Evolutionary conservation across 1,284 basidiomycete species (phyloP).

Genomic region (Melampsora abietis-canadensis): DNA sequence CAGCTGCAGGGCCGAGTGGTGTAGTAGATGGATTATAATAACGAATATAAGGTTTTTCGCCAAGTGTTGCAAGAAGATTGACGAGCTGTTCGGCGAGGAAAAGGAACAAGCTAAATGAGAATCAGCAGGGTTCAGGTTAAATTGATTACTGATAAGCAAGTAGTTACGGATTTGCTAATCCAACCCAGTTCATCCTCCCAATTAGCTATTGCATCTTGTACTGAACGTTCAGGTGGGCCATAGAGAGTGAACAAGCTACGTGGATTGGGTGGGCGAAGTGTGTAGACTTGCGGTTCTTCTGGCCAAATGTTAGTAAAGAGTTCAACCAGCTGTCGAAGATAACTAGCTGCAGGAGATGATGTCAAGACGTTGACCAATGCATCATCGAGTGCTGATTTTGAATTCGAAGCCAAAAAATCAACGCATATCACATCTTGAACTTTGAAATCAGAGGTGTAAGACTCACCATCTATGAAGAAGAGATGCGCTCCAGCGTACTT

Average conservation of each 20-base stretch:
- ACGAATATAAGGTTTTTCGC: conserved; percentile 90
- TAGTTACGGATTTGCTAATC: conserved; percentile 54
- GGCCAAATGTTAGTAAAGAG: conserved; percentile 34
- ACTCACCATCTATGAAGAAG: conserved; percentile 88
- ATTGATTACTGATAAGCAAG: background rate
- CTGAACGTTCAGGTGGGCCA: conserved; percentile 66
- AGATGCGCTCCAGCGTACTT: conserved; percentile 86
- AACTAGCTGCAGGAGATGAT: conserved; percentile 26
- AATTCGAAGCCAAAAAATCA: conserved; percentile 2
- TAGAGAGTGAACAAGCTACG: conserved; percentile 73
- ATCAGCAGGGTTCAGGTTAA: background rate
- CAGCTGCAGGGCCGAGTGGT: conserved; percentile 75
- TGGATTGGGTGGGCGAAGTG: conserved; percentile 67
- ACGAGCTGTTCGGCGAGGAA: conserved; percentile 56
- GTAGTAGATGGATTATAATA: conserved; percentile 84
- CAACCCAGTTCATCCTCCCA: conserved; percentile 80
- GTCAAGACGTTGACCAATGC: conserved; percentile 27
- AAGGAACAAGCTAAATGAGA: background rate
- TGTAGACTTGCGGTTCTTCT: conserved; percentile 76
- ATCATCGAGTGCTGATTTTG: conserved; percentile 32
- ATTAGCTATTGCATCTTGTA: conserved; percentile 62
- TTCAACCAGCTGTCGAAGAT: conserved; percentile 35
- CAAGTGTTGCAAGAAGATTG: conserved; percentile 83
- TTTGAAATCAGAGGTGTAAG: background rate
- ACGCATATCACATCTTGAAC: conserved; percentile 3